These are phyloP conservation scores for Tylopilus subfusipes DNA, from an alignment of 768 basidiomycete genomes.

Conservation along the genomic window DNA sequence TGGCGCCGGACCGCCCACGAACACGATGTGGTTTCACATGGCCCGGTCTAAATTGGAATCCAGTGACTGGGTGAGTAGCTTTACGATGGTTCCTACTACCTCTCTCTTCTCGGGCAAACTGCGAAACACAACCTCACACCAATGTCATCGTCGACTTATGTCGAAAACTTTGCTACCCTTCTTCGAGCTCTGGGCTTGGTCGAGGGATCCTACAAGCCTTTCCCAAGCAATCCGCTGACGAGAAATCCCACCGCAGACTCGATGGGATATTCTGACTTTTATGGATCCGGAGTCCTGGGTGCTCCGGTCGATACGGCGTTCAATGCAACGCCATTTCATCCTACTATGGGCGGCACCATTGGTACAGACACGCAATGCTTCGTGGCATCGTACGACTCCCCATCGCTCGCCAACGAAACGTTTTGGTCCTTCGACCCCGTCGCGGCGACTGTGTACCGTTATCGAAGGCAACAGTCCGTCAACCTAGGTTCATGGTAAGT, in stretches of 20 bases:
- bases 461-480: slow-evolving; percentile 21
- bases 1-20: too few relatives aligned
- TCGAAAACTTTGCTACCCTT: background rate
- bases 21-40: too few relatives aligned
- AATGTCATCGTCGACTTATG: background rate
- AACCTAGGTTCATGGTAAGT: slow-evolving; percentile 22
- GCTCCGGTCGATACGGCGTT: background rate
- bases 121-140: background rate
- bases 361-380: slow-evolving; percentile 1
- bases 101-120: background rate
- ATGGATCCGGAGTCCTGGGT: background rate
- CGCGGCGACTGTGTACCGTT: slow-evolving; percentile 16
- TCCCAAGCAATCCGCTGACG: background rate
- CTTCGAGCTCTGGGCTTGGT: background rate
- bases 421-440: slow-evolving; percentile 17
- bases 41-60: too few relatives aligned
- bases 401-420: slow-evolving; percentile 1
- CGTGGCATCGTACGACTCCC: slow-evolving; percentile 9
- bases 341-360: background rate
- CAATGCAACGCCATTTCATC: background rate
- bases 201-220: slow-evolving; percentile 1
- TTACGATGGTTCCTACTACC: background rate
- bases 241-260: background rate
- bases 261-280: background rate
- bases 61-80: background rate